Conservation (phyloP, 441 rosid genomes). For the Monsonia emarginata region DNA sequence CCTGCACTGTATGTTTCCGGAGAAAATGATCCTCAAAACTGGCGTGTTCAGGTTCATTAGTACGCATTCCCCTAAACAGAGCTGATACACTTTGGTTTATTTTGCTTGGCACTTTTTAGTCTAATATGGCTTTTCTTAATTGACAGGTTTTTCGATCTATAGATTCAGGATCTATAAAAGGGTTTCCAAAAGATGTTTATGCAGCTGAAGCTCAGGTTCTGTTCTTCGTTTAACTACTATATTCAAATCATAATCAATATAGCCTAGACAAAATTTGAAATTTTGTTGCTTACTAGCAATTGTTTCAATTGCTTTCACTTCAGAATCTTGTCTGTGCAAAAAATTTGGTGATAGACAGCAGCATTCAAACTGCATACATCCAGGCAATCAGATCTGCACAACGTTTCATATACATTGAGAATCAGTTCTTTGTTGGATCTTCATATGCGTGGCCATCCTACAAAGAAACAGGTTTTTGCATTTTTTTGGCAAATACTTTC, state of each 20-base stretch:
- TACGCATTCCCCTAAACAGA: not conserved
- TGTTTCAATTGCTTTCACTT: not conserved
- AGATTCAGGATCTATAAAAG: slow-evolving; percentile 79
- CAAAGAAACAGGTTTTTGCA: slow-evolving; percentile 51
- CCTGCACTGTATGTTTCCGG: slow-evolving; percentile 21
- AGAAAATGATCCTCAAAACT: slow-evolving; percentile 56
- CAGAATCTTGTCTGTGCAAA: slow-evolving; percentile 89
- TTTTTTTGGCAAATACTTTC: not conserved
- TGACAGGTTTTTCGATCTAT: slow-evolving; percentile 86
- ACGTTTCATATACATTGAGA: slow-evolving; percentile 92
- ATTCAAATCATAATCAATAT: not conserved
- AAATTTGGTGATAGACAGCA: slow-evolving; percentile 88
- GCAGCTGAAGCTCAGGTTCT: slow-evolving; percentile 29
- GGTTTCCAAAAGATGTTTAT: slow-evolving; percentile 79
- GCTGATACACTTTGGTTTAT: not conserved
- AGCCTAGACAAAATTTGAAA: slow-evolving; percentile 14
- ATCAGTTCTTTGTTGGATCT: slow-evolving; percentile 90
- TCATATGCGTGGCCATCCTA: slow-evolving; percentile 72
- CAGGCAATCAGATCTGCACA: slow-evolving; percentile 95
- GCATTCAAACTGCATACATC: slow-evolving; percentile 93
- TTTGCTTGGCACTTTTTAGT: not conserved
- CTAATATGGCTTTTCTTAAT: not conserved
- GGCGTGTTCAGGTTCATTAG: slow-evolving; percentile 80
- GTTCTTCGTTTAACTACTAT: not conserved
- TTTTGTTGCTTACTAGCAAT: slow-evolving; percentile 8